Percentiles rank a stretch among this genome's conserved stretches.
These are phyloP conservation scores for Hyphopichia buzzinii DNA, from an alignment of 1,139 yeast species.

Conservation along the genomic window DNA sequence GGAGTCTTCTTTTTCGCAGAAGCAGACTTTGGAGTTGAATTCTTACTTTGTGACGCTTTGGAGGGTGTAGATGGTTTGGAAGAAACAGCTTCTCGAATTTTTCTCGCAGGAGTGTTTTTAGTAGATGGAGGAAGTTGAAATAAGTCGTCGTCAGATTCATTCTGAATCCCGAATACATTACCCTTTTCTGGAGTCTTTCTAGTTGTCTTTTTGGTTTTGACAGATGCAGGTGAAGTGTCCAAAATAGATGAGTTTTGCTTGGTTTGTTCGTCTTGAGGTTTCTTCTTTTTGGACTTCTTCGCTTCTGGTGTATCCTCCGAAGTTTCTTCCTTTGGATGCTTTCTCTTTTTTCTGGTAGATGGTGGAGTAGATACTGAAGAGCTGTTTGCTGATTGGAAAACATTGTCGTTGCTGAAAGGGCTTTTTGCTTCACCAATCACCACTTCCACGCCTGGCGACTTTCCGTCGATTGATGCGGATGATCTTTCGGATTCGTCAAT, in stretches of 20 bases:
- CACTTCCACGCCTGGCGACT: neutral
- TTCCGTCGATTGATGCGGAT: neutral
- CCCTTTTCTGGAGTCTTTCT: slow-evolving; percentile 5
- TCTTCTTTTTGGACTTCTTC: slow-evolving; percentile 11
- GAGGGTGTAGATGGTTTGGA: slow-evolving; percentile 4
- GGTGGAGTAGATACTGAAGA: slow-evolving; percentile 28
- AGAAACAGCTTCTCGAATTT: slow-evolving; percentile 5
- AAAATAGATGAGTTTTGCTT: neutral
- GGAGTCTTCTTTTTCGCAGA: slow-evolving; percentile 16
- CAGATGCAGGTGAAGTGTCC: neutral
- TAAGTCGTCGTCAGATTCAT: slow-evolving; percentile 1
- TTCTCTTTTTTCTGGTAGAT: slow-evolving; percentile 24
- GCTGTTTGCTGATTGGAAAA: slow-evolving; percentile 33
- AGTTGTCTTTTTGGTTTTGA: slow-evolving; percentile 1
- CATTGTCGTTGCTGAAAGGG: slow-evolving; percentile 38
- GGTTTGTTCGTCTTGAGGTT: neutral
- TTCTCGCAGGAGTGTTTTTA: slow-evolving; percentile 9
- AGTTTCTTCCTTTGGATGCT: slow-evolving; percentile 20
- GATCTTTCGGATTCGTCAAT: neutral
- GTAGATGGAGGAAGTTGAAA: slow-evolving; percentile 6
- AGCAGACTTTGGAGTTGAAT: slow-evolving; percentile 2
- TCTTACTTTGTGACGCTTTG: slow-evolving; percentile 4
- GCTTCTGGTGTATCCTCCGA: neutral
- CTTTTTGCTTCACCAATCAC: slow-evolving; percentile 10
- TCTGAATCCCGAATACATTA: neutral